Evolutionary conservation across 2,329 filamentous ascomycete genomes (phyloP).

Genomic region (Xylaria sp.): DNA sequence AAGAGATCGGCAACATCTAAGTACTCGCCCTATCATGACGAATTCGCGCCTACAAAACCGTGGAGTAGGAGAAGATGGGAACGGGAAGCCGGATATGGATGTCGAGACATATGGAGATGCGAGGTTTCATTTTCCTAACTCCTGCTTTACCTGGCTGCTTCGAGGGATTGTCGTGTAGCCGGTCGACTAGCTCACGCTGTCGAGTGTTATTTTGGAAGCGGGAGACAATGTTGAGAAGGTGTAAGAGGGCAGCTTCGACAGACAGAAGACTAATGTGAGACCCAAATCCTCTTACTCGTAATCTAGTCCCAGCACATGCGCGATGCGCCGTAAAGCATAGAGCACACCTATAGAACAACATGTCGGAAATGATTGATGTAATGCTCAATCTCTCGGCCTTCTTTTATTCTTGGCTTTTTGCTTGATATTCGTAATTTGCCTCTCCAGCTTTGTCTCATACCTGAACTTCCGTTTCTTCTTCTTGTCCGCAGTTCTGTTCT

Average conservation of each 20-base stretch:
- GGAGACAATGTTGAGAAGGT: conserved; percentile 23
- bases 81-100: conserved; percentile 16
- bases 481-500: conserved; percentile 65
- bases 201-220: conserved; percentile 20
- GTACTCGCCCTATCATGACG: conserved; percentile 16
- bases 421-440: conserved; percentile 78
- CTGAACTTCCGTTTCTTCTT: conserved; percentile 92
- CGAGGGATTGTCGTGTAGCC: conserved; percentile 36
- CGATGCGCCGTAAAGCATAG: conserved; percentile 32
- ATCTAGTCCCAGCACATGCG: conserved; percentile 20
- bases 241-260: conserved; percentile 33
- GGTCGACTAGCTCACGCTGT: conserved; percentile 40
- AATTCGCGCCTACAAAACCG: conserved; percentile 18
- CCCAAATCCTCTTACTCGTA: conserved; percentile 23
- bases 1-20: conserved; percentile 94
- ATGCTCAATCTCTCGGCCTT: conserved; percentile 44
- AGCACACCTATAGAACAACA: conserved; percentile 37
- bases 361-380: conserved; percentile 42
- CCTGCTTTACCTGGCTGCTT: conserved; percentile 41
- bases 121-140: conserved; percentile 40
- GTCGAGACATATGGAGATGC: conserved; percentile 31
- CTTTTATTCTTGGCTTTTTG: conserved; percentile 71
- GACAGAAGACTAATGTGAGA: conserved; percentile 30
- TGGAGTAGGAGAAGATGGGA: conserved; percentile 6
- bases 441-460: conserved; percentile 89